Conservation (phyloP, 78 protist genomes). For the Creolimax fragrantissima region DNA sequence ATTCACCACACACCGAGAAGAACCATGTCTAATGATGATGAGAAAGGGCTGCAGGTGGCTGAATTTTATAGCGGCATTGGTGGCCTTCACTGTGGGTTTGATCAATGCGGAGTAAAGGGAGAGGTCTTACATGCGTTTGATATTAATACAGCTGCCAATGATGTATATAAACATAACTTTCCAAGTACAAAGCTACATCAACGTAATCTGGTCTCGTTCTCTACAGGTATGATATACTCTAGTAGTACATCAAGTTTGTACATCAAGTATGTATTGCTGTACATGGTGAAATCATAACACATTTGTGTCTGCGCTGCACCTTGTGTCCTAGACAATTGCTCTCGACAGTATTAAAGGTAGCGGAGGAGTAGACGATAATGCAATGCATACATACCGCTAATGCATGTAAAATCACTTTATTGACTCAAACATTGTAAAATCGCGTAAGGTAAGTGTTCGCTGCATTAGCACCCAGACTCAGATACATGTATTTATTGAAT, state of each 20-base stretch:
- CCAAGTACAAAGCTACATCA: not conserved
- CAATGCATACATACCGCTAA: too few relatives aligned
- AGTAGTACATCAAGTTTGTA: not conserved
- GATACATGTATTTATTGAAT: too few relatives aligned
- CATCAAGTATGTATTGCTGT: not conserved
- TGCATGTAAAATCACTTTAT: too few relatives aligned
- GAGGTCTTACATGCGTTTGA: conserved; percentile 26
- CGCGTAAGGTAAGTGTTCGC: too few relatives aligned
- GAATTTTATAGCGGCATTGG: conserved; percentile 55
- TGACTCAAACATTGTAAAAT: too few relatives aligned
- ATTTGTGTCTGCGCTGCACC: not conserved
- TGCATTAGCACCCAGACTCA: too few relatives aligned
- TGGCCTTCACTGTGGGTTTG: conserved; percentile 31
- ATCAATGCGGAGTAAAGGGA: not conserved
- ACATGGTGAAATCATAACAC: not conserved
- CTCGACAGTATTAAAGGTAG: not conserved
- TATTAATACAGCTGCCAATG: conserved; percentile 27
- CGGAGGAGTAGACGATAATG: not conserved
- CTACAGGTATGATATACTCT: not conserved
- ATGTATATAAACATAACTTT: conserved; percentile 25
- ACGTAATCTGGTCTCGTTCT: not conserved
- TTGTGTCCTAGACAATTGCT: not conserved
- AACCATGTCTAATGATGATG: not conserved
- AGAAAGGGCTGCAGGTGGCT: not conserved
- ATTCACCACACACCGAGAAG: not conserved